Percentiles rank a stretch among this genome's conserved stretches.
These are phyloP conservation scores for Triticum turgidum DNA, from an alignment of 176 grass and related monocot species.

Conservation along the genomic window DNA sequence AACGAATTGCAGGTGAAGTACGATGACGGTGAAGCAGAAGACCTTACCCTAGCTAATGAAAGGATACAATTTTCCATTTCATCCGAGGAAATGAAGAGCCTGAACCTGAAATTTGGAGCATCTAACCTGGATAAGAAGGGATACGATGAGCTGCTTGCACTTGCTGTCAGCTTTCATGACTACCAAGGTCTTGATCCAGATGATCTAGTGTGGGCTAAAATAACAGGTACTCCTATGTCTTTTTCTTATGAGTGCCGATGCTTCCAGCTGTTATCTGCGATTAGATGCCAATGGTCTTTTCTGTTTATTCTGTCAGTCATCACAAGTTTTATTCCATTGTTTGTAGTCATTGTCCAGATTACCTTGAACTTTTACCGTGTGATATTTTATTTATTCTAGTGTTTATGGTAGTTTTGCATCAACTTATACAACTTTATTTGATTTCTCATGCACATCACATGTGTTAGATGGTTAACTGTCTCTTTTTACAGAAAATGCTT, in stretches of 20 bases:
- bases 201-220: slow-evolving; percentile 98
- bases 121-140: slow-evolving; percentile 69
- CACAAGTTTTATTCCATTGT: slow-evolving; percentile 11
- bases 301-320: neutral
- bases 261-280: slow-evolving; percentile 22
- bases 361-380: neutral
- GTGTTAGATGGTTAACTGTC: neutral
- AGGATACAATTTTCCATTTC: slow-evolving; percentile 82
- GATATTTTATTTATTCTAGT: neutral
- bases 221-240: slow-evolving; percentile 68
- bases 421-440: neutral
- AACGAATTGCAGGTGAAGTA: slow-evolving; percentile 73
- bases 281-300: neutral
- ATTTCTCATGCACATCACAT: neutral
- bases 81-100: slow-evolving; percentile 60
- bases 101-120: slow-evolving; percentile 71
- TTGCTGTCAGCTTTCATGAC: slow-evolving; percentile 90
- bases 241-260: neutral
- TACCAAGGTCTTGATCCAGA: slow-evolving; percentile 85
- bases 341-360: neutral
- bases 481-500: slow-evolving; percentile 24
- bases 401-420: neutral
- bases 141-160: slow-evolving; percentile 79
- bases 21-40: slow-evolving; percentile 77
- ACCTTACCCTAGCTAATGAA: slow-evolving; percentile 59